A percentile compares a stretch with the other conserved stretches of the same genome.
Conservation (phyloP, 176 grass and related monocot species). For the Thalia dealbata region DNA sequence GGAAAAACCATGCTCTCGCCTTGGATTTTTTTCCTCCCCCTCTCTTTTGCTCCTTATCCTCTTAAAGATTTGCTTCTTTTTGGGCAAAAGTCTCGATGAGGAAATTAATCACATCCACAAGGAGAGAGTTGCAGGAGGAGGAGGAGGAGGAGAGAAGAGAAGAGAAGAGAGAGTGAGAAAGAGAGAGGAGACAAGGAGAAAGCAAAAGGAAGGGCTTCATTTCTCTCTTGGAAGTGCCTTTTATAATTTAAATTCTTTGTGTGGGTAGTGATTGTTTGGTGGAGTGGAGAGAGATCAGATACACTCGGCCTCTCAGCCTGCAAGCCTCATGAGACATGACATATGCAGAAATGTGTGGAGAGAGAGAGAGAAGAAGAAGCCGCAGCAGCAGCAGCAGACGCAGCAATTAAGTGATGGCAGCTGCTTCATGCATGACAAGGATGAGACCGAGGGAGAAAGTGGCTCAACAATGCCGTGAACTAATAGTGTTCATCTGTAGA, state of each 20-base stretch:
- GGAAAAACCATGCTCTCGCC: slow-evolving; percentile 19
- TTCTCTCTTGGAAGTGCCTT: neutral
- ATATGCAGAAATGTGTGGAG: neutral
- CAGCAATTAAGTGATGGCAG: neutral
- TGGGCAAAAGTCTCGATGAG: neutral
- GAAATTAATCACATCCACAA: neutral
- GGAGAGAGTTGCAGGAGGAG: too few species aligned
- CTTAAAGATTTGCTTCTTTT: neutral
- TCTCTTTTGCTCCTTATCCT: neutral
- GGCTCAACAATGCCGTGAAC: too few species aligned
- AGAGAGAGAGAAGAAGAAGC: too few species aligned
- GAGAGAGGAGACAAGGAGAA: neutral
- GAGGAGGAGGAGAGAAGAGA: neutral
- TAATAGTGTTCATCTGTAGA: too few species aligned
- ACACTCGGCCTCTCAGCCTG: neutral
- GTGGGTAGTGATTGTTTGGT: neutral
- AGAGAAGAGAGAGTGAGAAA: neutral
- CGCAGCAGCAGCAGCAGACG: too few species aligned
- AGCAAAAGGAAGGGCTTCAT: neutral
- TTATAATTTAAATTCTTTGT: neutral
- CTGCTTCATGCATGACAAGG: neutral
- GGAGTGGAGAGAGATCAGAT: neutral
- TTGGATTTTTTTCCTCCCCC: neutral
- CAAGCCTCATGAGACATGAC: neutral
- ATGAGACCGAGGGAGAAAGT: neutral